These are phyloP conservation scores for Penicillium desertorum DNA, from an alignment of 495 filamentous ascomycete genomes.

Conservation along the genomic window DNA sequence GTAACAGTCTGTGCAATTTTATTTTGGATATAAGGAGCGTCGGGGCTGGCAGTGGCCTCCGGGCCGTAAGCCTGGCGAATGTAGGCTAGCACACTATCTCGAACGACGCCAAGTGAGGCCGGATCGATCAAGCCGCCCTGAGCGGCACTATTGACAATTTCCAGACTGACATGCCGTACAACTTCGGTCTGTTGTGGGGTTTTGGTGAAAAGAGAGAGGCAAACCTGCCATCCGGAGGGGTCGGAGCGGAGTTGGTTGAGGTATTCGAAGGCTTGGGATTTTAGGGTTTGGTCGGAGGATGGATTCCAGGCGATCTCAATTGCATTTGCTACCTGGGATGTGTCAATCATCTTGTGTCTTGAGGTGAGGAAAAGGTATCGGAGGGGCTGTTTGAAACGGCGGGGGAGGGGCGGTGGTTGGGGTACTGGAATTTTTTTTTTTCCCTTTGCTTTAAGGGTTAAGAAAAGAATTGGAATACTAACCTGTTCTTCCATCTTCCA, in stretches of 20 bases:
- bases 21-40: constrained; percentile 81
- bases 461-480: constrained; percentile 18
- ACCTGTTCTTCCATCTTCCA: constrained; percentile 56
- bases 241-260: constrained; percentile 77
- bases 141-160: constrained; percentile 88
- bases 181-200: constrained; percentile 77
- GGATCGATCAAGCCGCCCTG: constrained; percentile 68
- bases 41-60: constrained; percentile 52
- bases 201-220: constrained; percentile 79
- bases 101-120: constrained; percentile 66
- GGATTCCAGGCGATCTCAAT: constrained; percentile 88
- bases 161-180: constrained; percentile 81
- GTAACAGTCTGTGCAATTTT: constrained; percentile 96
- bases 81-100: constrained; percentile 75
- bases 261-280: constrained; percentile 83
- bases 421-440: constrained; percentile 20
- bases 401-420: constrained; percentile 21
- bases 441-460: constrained; percentile 12
- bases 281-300: constrained; percentile 67
- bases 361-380: constrained; percentile 10
- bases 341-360: constrained; percentile 19
- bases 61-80: constrained; percentile 67
- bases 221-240: constrained; percentile 80
- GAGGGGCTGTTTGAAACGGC: constrained; percentile 25
- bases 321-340: constrained; percentile 76